Percentiles rank a stretch among this genome's conserved stretches.
These are phyloP conservation scores for Diaporthe ampelina DNA, from an alignment of 2,329 filamentous ascomycete genomes.

Conservation along the genomic window DNA sequence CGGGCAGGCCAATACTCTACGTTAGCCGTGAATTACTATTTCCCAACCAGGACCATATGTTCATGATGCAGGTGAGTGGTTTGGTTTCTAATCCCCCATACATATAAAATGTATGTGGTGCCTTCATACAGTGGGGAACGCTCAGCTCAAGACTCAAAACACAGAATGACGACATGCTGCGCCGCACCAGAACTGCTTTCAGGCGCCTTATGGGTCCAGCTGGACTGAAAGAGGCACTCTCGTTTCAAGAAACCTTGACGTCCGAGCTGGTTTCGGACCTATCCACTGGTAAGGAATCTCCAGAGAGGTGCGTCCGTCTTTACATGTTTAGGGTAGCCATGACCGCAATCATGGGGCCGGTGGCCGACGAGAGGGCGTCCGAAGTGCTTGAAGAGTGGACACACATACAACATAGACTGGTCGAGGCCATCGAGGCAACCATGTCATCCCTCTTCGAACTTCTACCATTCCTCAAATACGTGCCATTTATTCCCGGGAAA, in stretches of 20 bases:
- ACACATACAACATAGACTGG: conserved; percentile 9
- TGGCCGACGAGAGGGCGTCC: neutral
- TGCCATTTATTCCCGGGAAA: conserved; percentile 19
- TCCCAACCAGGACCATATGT: conserved; percentile 11
- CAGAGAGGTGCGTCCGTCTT: neutral
- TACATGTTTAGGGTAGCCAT: conserved; percentile 22
- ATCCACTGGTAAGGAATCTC: neutral
- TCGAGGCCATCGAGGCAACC: conserved; percentile 15
- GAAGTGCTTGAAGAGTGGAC: conserved; percentile 17
- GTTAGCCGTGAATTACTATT: neutral
- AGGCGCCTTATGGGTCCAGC: conserved; percentile 10
- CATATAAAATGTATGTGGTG: no score
- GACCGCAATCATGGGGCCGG: conserved; percentile 25
- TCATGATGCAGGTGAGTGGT: neutral
- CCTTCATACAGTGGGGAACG: no score
- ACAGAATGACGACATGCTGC: conserved; percentile 22
- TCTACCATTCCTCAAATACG: conserved; percentile 18
- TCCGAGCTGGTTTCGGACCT: neutral
- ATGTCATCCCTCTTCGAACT: conserved; percentile 20
- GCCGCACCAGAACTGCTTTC: neutral
- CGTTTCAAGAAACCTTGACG: conserved; percentile 7
- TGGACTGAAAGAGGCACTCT: conserved; percentile 20
- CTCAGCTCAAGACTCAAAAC: neutral
- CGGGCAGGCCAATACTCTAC: conserved; percentile 21
- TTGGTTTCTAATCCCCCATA: no score